Evolutionary conservation across 2,329 filamentous ascomycete genomes (phyloP).

Genomic region (Nigrospora oryzae): DNA sequence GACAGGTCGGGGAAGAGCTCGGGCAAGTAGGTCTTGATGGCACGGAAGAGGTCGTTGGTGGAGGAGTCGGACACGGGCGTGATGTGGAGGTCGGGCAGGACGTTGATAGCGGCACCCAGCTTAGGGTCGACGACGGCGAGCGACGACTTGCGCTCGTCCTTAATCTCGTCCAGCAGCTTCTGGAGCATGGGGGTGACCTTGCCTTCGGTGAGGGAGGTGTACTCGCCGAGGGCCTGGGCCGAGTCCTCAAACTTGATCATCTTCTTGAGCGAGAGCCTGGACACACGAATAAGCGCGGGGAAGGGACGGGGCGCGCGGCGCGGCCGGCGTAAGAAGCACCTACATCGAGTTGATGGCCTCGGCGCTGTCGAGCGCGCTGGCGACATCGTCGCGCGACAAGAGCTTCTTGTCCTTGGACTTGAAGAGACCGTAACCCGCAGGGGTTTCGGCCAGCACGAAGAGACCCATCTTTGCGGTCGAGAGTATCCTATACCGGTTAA

Average conservation of each 20-base stretch:
- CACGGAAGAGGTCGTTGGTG: constrained; percentile 85
- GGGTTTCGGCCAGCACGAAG: constrained; percentile 90
- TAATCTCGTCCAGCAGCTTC: constrained; percentile 76
- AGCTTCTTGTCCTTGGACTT: constrained; percentile 99
- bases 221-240: constrained; percentile 81
- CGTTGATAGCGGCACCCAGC: constrained; percentile 84
- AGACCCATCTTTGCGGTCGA: constrained; percentile 60
- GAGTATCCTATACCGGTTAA: too few species aligned
- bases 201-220: constrained; percentile 79
- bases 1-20: constrained; percentile 84
- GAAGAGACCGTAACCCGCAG: constrained; percentile 90
- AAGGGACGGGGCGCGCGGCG: background rate
- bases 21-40: constrained; percentile 83
- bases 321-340: constrained; percentile 26
- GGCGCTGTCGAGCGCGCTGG: constrained; percentile 64
- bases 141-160: constrained; percentile 95
- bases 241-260: constrained; percentile 97
- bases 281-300: background rate
- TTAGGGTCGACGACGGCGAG: constrained; percentile 91
- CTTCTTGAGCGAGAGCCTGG: constrained; percentile 86
- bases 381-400: constrained; percentile 76
- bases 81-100: constrained; percentile 81
- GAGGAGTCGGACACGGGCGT: constrained; percentile 72
- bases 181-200: constrained; percentile 88
- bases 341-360: constrained; percentile 83